Evolutionary conservation across 176 grass and related monocot species (phyloP).

Genomic region (Musa troglodytarum): DNA sequence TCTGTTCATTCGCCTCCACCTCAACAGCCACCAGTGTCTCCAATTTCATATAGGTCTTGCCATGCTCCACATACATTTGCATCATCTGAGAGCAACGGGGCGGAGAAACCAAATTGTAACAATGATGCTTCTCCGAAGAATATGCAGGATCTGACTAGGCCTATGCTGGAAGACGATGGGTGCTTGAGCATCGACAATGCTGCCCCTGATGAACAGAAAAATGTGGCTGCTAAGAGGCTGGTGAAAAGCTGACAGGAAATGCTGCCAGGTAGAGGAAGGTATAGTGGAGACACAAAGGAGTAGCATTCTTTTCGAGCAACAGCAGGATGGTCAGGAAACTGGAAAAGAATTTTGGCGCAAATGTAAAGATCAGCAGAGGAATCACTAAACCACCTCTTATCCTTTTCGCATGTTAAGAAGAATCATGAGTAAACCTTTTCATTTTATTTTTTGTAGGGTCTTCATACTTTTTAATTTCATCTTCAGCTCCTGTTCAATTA

Average conservation of each 20-base stretch:
- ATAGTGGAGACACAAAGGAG: not conserved
- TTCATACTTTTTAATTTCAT: not conserved
- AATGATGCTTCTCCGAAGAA: slow-evolving; percentile 1
- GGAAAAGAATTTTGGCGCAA: not conserved
- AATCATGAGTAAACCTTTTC: not conserved
- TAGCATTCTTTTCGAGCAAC: not conserved
- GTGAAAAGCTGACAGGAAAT: not conserved
- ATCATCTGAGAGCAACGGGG: slow-evolving; percentile 14
- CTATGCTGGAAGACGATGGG: slow-evolving; percentile 9
- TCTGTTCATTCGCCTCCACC: slow-evolving; percentile 33
- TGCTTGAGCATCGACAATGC: not conserved
- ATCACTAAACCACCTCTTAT: not conserved
- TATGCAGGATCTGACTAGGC: not conserved
- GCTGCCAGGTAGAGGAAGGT: not conserved
- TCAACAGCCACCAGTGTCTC: slow-evolving; percentile 37
- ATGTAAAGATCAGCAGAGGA: slow-evolving; percentile 10
- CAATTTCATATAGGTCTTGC: slow-evolving; percentile 18
- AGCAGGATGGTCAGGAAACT: not conserved
- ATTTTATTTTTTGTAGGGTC: not conserved
- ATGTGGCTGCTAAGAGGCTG: not conserved
- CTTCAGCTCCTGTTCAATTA: not conserved
- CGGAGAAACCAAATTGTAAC: slow-evolving; percentile 15
- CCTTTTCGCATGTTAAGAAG: not conserved
- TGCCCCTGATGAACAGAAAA: not conserved
- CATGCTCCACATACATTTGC: slow-evolving; percentile 19